Percentiles rank a stretch among this genome's conserved stretches.
phyloP scores from a whole-genome alignment of 805 yeast genomes.

The Yamadazyma paraphyllophila region DNA sequence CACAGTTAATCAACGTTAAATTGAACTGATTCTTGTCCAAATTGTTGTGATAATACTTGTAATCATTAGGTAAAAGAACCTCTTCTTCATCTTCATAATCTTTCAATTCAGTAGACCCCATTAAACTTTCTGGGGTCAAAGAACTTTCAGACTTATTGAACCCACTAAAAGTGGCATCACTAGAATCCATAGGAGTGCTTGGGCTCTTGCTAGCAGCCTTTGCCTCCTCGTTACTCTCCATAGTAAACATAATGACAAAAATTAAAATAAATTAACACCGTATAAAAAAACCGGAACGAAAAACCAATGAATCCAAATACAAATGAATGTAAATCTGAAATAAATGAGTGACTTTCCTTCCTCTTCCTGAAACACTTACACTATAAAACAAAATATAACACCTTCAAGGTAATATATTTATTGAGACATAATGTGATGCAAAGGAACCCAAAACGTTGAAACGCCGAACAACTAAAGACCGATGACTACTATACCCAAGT shows the following conservation, averaged over 20 bases:
- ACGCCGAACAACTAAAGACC: conserved; percentile 3
- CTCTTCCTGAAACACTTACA: neutral
- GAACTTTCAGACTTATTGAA: neutral
- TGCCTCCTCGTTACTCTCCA: neutral
- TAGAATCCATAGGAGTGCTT: neutral
- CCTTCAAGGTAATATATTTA: neutral
- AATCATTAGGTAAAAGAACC: conserved; percentile 31
- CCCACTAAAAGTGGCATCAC: neutral
- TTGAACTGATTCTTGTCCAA: conserved; percentile 42
- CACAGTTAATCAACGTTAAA: conserved; percentile 35
- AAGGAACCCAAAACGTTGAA: conserved; percentile 6
- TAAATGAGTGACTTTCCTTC: neutral
- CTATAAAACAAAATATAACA: neutral
- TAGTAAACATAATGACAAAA: neutral
- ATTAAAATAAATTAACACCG: neutral
- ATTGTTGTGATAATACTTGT: conserved; percentile 38
- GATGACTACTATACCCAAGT: neutral
- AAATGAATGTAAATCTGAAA: neutral
- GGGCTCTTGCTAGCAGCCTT: neutral
- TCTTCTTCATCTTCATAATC: conserved; percentile 6
- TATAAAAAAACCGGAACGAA: neutral
- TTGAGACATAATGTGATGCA: neutral
- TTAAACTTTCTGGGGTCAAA: conserved; percentile 1
- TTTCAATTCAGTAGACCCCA: conserved; percentile 1
- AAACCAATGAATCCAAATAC: neutral